Base-by-base conservation (phyloP, 306 rosid species). In the Quercus ilex region DNA sequence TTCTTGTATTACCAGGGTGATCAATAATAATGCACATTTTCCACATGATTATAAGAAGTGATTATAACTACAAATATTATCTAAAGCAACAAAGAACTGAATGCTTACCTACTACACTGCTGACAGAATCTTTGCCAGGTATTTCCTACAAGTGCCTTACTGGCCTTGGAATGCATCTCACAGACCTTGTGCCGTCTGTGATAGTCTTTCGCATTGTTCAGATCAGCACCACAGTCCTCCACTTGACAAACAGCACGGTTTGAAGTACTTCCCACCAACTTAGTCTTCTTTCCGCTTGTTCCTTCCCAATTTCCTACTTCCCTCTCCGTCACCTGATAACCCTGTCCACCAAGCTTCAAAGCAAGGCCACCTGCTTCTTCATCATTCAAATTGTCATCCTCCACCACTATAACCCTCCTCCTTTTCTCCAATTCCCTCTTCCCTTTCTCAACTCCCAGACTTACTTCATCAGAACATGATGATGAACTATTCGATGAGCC, bases 111-210 rank as follows among this genome's bases (percentile, higher is more conserved):
- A 77, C 99, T 95, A 78, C 99, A 95, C 77, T 95, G 99, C 74
- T 95, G 99, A 81, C 99, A 95, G 83, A 95, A 95, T 41, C 99
- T 83, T 81, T 95, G 98, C 99, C 93, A 80, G 18, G 83, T 81
- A 38, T 83, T 91, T 23, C 92, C 97, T 6, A 95, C 98, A 60
- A 83, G 92, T 1, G 99, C 98, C 79, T 77, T 88, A 78, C 81
- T 82, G 13, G 97, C 97, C 90, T 93, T 95, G 51, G 99, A 91
- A 84, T 95, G 99, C 79, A 89, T 71, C 80, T 91, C 94, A 64
- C 99, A 95, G 70, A 95, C 99, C 80, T 93, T 95, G 81, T 95
- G 99, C 23, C 99, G 86, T 31, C 97, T 71, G 67, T 86, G 94
- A 86, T 91, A 93, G 82, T 94, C 98, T 80, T 91, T 95, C 38